These are phyloP conservation scores for Sarocladium kiliense DNA, from an alignment of 2,329 filamentous ascomycete genomes.

Conservation along the genomic window DNA sequence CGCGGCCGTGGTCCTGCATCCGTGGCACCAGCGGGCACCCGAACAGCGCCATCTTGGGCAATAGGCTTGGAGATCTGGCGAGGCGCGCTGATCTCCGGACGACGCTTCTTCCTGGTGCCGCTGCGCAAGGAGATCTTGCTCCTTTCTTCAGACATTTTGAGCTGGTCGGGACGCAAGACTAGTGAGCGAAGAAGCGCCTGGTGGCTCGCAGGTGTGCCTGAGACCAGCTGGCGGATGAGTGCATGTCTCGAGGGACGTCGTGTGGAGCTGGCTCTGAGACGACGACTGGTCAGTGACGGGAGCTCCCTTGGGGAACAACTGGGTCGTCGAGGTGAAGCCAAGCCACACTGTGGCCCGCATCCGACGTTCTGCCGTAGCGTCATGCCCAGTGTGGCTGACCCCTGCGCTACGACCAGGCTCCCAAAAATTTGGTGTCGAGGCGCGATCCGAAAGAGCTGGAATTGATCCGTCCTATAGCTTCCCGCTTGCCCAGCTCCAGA, in stretches of 20 bases:
- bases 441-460: slow-evolving; percentile 6
- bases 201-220: neutral
- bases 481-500: slow-evolving; percentile 1
- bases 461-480: slow-evolving; percentile 7
- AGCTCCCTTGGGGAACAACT: neutral
- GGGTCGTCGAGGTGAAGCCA: too few relatives aligned
- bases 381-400: neutral
- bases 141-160: slow-evolving; percentile 56
- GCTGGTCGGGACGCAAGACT: neutral
- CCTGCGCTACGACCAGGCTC: neutral
- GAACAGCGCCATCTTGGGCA: slow-evolving; percentile 34
- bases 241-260: slow-evolving; percentile 2
- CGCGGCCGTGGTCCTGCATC: slow-evolving; percentile 30
- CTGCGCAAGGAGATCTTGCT: slow-evolving; percentile 59
- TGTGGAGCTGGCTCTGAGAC: slow-evolving; percentile 2
- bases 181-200: neutral
- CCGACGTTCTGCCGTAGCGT: neutral
- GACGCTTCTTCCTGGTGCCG: slow-evolving; percentile 57
- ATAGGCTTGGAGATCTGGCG: slow-evolving; percentile 59
- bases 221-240: slow-evolving; percentile 1
- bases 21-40: slow-evolving; percentile 14
- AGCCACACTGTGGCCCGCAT: neutral
- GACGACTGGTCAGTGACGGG: neutral
- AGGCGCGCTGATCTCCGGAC: slow-evolving; percentile 58
- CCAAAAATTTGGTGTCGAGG: slow-evolving; percentile 12